These are phyloP conservation scores for Musa beccarii DNA, from an alignment of 176 grass and related monocot species.

Conservation along the genomic window DNA sequence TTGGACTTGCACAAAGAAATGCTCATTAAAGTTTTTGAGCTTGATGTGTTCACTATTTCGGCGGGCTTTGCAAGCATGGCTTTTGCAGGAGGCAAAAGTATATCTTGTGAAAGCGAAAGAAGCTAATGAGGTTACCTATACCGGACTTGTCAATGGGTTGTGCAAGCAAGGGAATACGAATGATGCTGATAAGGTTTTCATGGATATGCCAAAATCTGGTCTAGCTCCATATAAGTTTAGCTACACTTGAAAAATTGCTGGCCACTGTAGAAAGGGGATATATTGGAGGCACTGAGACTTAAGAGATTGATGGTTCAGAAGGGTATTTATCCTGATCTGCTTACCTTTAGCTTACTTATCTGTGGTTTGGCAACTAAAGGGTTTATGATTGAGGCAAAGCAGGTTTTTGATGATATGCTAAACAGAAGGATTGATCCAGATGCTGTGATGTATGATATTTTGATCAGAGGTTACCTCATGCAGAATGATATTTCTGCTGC, in stretches of 20 bases:
- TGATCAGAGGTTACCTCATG: constrained; percentile 13
- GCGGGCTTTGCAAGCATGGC: constrained; percentile 15
- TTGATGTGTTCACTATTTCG: constrained; percentile 1
- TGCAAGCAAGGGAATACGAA: constrained; percentile 14
- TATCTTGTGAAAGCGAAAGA: not conserved
- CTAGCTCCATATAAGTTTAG: constrained; percentile 7
- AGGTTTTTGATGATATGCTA: constrained; percentile 27
- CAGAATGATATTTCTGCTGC: constrained; percentile 2
- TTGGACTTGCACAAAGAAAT: constrained; percentile 13
- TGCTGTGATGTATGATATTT: constrained; percentile 3
- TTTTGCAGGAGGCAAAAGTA: constrained; percentile 10
- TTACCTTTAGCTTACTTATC: constrained; percentile 7
- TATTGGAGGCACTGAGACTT: not conserved
- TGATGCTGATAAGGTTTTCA: constrained; percentile 7
- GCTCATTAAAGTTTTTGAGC: not conserved
- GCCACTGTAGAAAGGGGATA: constrained; percentile 6
- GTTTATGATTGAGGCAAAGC: constrained; percentile 18
- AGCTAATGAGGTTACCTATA: constrained; percentile 3
- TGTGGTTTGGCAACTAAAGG: constrained; percentile 15
- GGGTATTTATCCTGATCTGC: not conserved
- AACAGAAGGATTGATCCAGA: constrained; percentile 12
- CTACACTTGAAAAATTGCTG: constrained; percentile 1
- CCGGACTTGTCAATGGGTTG: constrained; percentile 11
- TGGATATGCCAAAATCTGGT: not conserved
- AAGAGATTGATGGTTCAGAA: constrained; percentile 5